These are phyloP conservation scores for Neurospora tetraspora DNA, from an alignment of 495 filamentous ascomycete species.

Conservation along the genomic window DNA sequence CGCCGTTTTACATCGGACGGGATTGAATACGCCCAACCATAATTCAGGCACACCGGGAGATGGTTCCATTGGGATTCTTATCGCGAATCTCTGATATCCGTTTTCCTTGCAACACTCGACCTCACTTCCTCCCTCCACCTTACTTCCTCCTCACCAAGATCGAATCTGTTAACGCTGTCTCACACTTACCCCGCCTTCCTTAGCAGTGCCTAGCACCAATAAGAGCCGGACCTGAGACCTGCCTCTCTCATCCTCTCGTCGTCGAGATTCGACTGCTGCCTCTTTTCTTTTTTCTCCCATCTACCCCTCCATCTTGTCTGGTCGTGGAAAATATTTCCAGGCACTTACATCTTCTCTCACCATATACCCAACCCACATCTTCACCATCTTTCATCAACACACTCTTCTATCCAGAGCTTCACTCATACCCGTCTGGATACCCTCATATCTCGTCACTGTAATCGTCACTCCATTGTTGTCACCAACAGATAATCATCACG, in stretches of 20 bases:
- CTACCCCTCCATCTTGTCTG: background rate
- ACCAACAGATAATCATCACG: background rate
- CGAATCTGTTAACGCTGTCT: constrained; percentile 9
- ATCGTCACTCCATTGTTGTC: background rate
- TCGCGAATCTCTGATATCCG: background rate
- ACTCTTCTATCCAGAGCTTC: background rate
- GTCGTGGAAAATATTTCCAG: background rate
- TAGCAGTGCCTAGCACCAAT: constrained; percentile 5
- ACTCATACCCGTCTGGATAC: background rate
- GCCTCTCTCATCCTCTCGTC: background rate
- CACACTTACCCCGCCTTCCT: background rate
- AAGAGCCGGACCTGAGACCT: background rate
- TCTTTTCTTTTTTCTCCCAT: background rate
- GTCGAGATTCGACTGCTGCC: background rate
- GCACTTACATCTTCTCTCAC: background rate
- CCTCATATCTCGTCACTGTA: background rate
- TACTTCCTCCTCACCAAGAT: constrained; percentile 9
- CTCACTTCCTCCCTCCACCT: background rate
- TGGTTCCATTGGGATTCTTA: background rate
- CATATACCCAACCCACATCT: background rate
- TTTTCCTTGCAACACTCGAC: background rate
- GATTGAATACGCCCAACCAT: background rate
- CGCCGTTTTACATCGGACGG: background rate
- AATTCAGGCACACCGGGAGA: background rate
- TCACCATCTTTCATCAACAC: background rate